Evolutionary conservation across 2,329 filamentous ascomycete species (phyloP), one percentile per base, ranked within the genome.

Genomic region (Fusarium pseudocircinatum): DNA sequence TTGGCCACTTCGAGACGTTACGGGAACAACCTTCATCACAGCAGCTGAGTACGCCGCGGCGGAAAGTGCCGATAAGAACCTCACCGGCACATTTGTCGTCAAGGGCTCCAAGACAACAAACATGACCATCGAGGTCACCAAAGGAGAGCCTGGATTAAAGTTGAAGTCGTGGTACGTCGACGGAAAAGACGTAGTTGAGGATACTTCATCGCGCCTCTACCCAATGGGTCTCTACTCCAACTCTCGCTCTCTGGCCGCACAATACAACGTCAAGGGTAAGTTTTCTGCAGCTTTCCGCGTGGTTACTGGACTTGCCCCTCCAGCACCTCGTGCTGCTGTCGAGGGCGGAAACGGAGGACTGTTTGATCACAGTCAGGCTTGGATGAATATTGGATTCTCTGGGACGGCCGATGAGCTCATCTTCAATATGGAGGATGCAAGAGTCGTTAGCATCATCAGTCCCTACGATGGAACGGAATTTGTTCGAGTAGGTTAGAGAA

Each of bases 41-140:
- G 72, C 76, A 14, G 67, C 70, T 8, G 77, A 78, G 54, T 37
- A 57, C 4, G 77, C 77, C 0, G 76, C 70, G 0, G 69, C 60
- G 1, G 76, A 77, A 5, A 77, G 70, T 16, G 77, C 77, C 1
- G 49, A 63, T 15, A 30, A 36, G 26, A 75, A 60, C 6, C 59
- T 78, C 9, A 43, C 67, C 0, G 77, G 77, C 1, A 76, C 69
- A 0, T 78, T 76, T 15, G 54, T 70, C 2, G 58, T 60, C 4
- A 40, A 74, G 2, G 46, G 47, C 0, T 40, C 43, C 0, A 40
- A 72, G 4, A 50, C 60, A 2, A 75, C 73, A 1, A 78, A 78
- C 20, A 22, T 78, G 2, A 78, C 75, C 0, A 34, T 78, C 5
- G 39, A 53, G 4, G 73, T 75, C 3, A 72, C 68, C 12, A 34